Conservation (phyloP, 2,329 filamentous ascomycete genomes). For the Curvularia sp. region DNA sequence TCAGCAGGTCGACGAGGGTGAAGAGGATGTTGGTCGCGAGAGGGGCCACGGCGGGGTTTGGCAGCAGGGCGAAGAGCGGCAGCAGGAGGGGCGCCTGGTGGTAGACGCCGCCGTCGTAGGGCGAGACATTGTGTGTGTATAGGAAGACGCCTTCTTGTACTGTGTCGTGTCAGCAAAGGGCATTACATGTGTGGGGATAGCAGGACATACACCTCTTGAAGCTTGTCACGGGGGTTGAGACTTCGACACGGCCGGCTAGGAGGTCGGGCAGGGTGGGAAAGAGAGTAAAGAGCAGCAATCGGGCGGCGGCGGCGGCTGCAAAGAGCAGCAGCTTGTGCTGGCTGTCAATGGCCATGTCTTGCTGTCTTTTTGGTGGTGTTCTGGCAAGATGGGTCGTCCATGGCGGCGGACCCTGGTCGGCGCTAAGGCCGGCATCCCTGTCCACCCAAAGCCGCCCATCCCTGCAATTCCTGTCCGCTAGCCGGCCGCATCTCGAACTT, state of each 20-base stretch:
- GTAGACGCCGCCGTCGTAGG: conserved; percentile 91
- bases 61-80: conserved; percentile 88
- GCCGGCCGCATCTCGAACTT: conserved; percentile 38
- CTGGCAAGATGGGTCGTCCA: conserved; percentile 11
- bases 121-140: conserved; percentile 94
- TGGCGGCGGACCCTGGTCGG: conserved; percentile 27
- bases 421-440: conserved; percentile 29
- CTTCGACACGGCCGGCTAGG: conserved; percentile 89
- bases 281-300: conserved; percentile 77
- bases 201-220: conserved; percentile 83
- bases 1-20: conserved; percentile 79
- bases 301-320: conserved; percentile 75
- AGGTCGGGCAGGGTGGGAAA: conserved; percentile 87
- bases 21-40: conserved; percentile 82
- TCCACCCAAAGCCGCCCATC: conserved; percentile 16
- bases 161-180: conserved; percentile 49
- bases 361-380: conserved; percentile 8
- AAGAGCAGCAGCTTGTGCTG: conserved; percentile 73
- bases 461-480: conserved; percentile 33
- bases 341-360: conserved; percentile 53
- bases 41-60: conserved; percentile 70
- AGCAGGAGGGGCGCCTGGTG: conserved; percentile 83
- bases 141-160: conserved; percentile 97
- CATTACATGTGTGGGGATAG: background rate
- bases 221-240: conserved; percentile 95